Base-by-base conservation (phyloP, 192 early-diverging fungal genomes). In the Coemansia sp. region DNA sequence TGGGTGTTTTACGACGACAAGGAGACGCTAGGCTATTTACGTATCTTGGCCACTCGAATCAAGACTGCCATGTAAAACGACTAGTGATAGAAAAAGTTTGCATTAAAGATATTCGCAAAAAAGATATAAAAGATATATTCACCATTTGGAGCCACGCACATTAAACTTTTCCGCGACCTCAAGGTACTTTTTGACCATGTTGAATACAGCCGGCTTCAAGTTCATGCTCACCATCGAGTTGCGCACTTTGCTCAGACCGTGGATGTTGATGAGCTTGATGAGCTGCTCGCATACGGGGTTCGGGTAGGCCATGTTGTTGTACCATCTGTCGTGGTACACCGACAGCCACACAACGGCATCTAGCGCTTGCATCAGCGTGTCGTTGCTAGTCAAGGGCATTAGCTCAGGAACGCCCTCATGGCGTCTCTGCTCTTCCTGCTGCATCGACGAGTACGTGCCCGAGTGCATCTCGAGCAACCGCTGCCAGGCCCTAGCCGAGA, bases 191-290 rank as follows among this genome's bases (percentile, higher is more conserved):
- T 89, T 87, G 73, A 98, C 90, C 46, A 96, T 75, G 68, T 89
- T 91, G 65, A 89, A 89, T 22, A 95, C 90, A 1, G 93, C 75
- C 29, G 87, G 88, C 40, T 93, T 91, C 9, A 98, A 84, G 70
- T 96, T 95, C 86, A 97, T 90, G 43, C 95, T 91, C 12, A 94
- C 91, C 64, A 97, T 77, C 43, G 90, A 93, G 76, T 98, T 94
- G 66, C 92, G 91, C 40, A 99, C 93, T 76, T 98, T 98, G 64
- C 93, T 91, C 46, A 97, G 80, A 6, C 98, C 98, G 71, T 98
- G 94, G 47, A 79, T 86, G 52, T 88, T 81, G 65, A 98, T 94
- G 16, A 99, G 83, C 70, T 87, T 93, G 84, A 97, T 94, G 38
- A 99, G 67, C 57, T 89, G 90, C 61, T 88, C 78, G n/a, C 92